Conservation (phyloP, 1,284 basidiomycete species). For the Ganoderma boninense region DNA sequence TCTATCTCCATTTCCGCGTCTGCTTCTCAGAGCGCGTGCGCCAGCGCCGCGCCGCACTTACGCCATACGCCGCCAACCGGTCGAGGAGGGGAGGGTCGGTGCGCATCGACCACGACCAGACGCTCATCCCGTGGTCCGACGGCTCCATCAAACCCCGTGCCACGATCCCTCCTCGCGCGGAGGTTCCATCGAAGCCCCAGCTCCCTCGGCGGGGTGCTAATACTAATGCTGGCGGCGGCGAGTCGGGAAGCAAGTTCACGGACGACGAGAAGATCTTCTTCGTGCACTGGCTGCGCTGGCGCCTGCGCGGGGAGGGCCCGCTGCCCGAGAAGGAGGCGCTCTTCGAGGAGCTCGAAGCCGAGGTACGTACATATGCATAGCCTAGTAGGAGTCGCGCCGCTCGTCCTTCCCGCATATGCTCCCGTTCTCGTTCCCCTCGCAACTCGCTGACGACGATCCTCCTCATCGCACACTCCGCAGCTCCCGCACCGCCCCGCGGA, state of each 20-base stretch:
- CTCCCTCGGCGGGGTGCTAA: neutral
- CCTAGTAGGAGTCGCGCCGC: too few relatives aligned
- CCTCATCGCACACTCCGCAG: neutral
- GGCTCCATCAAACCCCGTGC: neutral
- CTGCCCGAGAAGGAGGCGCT: slow-evolving; percentile 4
- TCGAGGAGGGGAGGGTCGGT: neutral
- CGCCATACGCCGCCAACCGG: neutral
- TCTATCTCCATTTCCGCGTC: neutral
- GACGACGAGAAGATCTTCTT: slow-evolving; percentile 14
- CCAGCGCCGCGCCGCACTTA: neutral
- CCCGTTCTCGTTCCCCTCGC: too few relatives aligned
- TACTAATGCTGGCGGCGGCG: neutral
- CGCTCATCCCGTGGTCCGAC: neutral
- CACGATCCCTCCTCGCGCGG: neutral
- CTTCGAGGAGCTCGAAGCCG: slow-evolving; percentile 3
- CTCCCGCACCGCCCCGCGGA: slow-evolving; percentile 5
- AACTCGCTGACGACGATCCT: neutral
- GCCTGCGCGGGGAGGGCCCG: slow-evolving; percentile 1
- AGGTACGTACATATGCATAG: too few relatives aligned
- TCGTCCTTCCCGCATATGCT: too few relatives aligned
- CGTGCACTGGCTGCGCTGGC: slow-evolving; percentile 15
- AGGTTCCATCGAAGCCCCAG: neutral
- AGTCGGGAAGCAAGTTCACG: neutral
- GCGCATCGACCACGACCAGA: neutral
- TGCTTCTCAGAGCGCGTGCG: neutral